Evolutionary conservation across 2,329 filamentous ascomycete genomes (phyloP).

Genomic region (Fusarium paranaense): DNA sequence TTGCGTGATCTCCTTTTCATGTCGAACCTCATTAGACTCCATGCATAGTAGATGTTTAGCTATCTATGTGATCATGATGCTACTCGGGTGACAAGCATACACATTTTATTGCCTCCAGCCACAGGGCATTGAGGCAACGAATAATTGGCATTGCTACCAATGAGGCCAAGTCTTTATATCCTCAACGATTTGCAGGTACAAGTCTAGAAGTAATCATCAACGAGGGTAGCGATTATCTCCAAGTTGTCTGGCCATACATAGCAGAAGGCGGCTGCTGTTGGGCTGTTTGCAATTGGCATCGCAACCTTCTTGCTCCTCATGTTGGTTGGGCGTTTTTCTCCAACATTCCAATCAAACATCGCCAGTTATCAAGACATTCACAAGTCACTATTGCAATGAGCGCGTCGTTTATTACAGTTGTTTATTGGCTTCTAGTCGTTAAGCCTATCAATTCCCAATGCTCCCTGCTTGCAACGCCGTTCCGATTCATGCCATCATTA

Average conservation of each 20-base stretch:
- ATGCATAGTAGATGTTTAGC: neutral
- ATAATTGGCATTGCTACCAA: neutral
- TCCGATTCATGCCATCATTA: constrained; percentile 6
- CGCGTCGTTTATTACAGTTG: neutral
- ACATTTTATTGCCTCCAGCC: neutral
- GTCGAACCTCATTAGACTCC: neutral
- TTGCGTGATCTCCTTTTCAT: neutral
- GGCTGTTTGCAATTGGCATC: neutral
- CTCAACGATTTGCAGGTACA: neutral
- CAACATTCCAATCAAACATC: neutral
- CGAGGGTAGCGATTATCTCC: neutral
- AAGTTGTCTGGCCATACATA: neutral
- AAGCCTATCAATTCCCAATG: constrained; percentile 11
- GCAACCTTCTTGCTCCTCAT: neutral
- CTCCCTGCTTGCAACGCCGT: constrained; percentile 21
- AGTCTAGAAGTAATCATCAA: neutral
- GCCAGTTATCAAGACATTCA: neutral
- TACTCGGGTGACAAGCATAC: neutral
- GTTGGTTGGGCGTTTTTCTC: neutral
- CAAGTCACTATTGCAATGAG: neutral
- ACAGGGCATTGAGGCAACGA: neutral
- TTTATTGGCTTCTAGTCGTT: constrained; percentile 11
- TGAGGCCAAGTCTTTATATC: neutral
- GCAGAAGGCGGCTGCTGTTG: neutral
- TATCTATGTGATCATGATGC: neutral